phyloP scores from a whole-genome alignment of 768 basidiomycete genomes.

The Suillus cothurnatus region DNA sequence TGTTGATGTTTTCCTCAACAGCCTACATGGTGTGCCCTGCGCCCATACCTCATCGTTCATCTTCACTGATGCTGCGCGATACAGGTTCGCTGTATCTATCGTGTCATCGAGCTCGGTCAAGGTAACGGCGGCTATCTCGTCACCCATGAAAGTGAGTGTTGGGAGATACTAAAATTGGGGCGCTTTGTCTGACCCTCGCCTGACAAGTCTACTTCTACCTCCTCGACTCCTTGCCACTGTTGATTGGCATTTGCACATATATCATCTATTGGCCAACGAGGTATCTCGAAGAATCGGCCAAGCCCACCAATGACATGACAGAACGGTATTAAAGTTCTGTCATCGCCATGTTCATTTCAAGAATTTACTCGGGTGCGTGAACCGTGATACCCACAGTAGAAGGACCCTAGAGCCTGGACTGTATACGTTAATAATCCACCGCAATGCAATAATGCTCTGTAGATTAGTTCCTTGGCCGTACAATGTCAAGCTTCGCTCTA shows the following conservation, averaged over 20 bases:
- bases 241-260: constrained; percentile 27
- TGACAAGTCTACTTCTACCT: constrained; percentile 30
- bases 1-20: constrained; percentile 26
- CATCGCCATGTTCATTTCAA: background rate
- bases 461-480: background rate
- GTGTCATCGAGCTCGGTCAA: constrained; percentile 25
- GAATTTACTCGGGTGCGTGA: background rate
- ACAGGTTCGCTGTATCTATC: constrained; percentile 33
- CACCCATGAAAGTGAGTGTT: constrained; percentile 26
- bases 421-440: background rate
- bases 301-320: constrained; percentile 1
- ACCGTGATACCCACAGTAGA: background rate
- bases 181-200: background rate
- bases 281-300: constrained; percentile 19
- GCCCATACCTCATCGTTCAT: background rate
- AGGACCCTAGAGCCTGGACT: background rate
- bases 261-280: constrained; percentile 29
- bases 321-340: background rate
- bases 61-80: background rate
- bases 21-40: constrained; percentile 27
- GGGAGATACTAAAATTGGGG: background rate
- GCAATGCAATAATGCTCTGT: background rate
- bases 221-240: constrained; percentile 31
- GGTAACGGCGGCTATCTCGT: constrained; percentile 22
- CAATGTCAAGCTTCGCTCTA: background rate